A percentile compares a stretch with the other conserved stretches of the same genome.
Evolutionary conservation across 1,284 basidiomycete species (phyloP).

Genomic region (Xerocomus cyaneibrunnescens): DNA sequence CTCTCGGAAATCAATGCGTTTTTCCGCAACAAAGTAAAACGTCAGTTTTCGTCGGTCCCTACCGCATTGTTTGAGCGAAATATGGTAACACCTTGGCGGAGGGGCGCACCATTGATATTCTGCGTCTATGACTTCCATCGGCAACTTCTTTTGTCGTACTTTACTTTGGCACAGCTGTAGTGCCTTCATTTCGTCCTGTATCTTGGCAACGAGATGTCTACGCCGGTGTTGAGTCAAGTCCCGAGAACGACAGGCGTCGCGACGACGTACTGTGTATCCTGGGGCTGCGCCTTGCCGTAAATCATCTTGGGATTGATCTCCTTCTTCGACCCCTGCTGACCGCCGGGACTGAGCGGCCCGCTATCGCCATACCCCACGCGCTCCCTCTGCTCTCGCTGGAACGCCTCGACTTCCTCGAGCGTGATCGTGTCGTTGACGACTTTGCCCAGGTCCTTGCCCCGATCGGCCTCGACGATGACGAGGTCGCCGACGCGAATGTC

Average conservation of each 20-base stretch:
- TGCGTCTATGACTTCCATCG: conserved; percentile 97
- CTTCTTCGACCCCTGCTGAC: conserved; percentile 53
- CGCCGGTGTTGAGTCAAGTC: conserved; percentile 3
- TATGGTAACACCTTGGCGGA: too few relatives aligned
- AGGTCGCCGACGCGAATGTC: conserved; percentile 83
- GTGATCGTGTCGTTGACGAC: conserved; percentile 89
- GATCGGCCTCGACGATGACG: conserved; percentile 96
- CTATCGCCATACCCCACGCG: conserved; percentile 43
- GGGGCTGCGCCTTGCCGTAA: conserved; percentile 84
- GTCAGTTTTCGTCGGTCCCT: conserved; percentile 97
- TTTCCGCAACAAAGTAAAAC: conserved; percentile 96
- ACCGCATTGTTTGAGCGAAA: conserved; percentile 1
- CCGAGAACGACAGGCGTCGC: neutral
- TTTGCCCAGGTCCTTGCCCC: conserved; percentile 91
- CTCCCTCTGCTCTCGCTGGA: conserved; percentile 57
- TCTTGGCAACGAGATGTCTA: conserved; percentile 76
- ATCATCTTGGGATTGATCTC: conserved; percentile 97
- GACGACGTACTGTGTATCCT: conserved; percentile 78
- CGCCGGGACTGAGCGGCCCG: conserved; percentile 58
- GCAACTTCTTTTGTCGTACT: conserved; percentile 88
- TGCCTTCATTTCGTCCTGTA: conserved; percentile 91
- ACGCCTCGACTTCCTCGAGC: conserved; percentile 88
- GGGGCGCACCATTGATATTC: conserved; percentile 94
- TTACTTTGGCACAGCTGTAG: conserved; percentile 89
- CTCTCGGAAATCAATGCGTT: conserved; percentile 96